phyloP scores from a whole-genome alignment of 495 filamentous ascomycete genomes.

The Barbatosphaeria neglecta region DNA sequence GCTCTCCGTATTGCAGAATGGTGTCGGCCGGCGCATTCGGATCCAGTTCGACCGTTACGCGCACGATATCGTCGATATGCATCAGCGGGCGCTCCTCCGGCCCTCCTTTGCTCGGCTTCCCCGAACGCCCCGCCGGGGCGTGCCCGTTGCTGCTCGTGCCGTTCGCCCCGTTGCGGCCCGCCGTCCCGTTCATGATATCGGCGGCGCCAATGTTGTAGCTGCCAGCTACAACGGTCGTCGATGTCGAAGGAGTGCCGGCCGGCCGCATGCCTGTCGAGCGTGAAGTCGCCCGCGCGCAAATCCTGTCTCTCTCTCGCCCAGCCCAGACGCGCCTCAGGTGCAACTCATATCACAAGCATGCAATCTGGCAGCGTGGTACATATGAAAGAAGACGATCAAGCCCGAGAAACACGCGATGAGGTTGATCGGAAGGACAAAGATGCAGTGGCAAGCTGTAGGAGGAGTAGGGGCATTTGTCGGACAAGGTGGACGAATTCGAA shows the following conservation, averaged over 20 bases:
- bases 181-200: neutral
- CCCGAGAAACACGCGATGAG: too few species aligned
- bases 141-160: constrained; percentile 1
- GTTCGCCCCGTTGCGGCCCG: neutral
- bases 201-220: neutral
- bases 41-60: constrained; percentile 30
- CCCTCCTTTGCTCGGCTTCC: constrained; percentile 3
- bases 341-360: too few species aligned
- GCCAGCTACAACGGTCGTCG: neutral
- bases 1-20: constrained; percentile 38
- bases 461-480: too few species aligned
- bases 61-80: constrained; percentile 64
- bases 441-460: too few species aligned
- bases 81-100: constrained; percentile 37
- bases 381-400: neutral
- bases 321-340: neutral
- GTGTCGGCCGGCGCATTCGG: constrained; percentile 33
- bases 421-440: too few species aligned
- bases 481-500: too few species aligned
- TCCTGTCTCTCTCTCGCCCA: too few species aligned
- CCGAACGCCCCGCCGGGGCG: constrained; percentile 1
- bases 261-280: neutral
- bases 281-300: neutral
- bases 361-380: too few species aligned
- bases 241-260: neutral